Evolutionary conservation across 768 basidiomycete genomes (phyloP), one percentile per base, ranked within the genome.

Genomic region (Tylopilus cervinicoccineus): DNA sequence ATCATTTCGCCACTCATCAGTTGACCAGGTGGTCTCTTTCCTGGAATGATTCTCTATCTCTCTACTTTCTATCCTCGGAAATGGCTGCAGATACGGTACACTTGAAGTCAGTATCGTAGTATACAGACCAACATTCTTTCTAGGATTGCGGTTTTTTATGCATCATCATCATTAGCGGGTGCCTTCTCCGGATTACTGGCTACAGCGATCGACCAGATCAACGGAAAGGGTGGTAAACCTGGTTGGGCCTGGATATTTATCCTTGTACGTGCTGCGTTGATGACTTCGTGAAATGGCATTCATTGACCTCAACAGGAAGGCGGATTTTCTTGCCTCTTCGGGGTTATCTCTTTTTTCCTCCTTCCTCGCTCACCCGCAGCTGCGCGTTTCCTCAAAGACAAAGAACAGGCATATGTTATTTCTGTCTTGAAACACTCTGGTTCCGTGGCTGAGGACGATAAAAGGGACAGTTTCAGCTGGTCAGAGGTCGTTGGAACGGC

Each of bases 191-290:
- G 85, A 31, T 66, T n/a, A n/a, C n/a, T n/a, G n/a, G n/a, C n/a
- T n/a, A n/a, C n/a, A n/a, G n/a, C n/a, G n/a, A n/a, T n/a, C n/a
- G n/a, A n/a, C n/a, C n/a, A n/a, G n/a, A n/a, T n/a, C 71, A 61
- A 83, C 36, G 79, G 79, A 12, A 63, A 72, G 5, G 69, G 67
- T 2, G 77, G 79, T 3, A 73, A 66, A 45, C 69, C 75, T 1
- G 84, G 79, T 2, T 86, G 83, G 83, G 69, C 75, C 27, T 84
- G 79, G 81, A 74, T 81, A 52, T 78, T 80, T n/a, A 77, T 80
- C 37, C 41, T 78, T n/a, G 76, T 78, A 58, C 1, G 62, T 53
- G 0, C 1, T n/a, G n/a, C n/a, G n/a, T n/a, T n/a, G n/a, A n/a
- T n/a, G n/a, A n/a, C 2, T 2, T 28, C 11, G 1, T 29, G 5